Conservation (phyloP, 2,329 filamentous ascomycete species). For the Phyllosticta citrichinensis region DNA sequence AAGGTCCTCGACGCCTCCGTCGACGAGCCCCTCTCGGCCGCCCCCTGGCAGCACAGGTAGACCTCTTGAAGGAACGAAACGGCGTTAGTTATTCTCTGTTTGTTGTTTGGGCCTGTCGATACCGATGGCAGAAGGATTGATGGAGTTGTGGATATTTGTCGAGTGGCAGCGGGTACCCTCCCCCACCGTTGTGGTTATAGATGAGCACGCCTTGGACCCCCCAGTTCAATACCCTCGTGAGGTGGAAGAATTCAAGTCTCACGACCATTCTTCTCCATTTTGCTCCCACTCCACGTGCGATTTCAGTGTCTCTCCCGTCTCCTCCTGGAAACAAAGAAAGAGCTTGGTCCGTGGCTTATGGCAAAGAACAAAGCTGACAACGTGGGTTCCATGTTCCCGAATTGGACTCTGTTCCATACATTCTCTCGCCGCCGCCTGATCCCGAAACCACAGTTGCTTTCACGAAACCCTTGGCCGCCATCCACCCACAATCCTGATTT, state of each 20-base stretch:
- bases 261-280: background rate
- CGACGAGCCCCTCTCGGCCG: background rate
- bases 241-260: background rate
- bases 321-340: background rate
- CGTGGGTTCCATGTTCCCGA: too few relatives aligned
- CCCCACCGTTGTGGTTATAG: background rate
- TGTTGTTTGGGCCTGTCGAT: background rate
- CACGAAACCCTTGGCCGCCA: too few relatives aligned
- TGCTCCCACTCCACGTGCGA: background rate
- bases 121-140: background rate
- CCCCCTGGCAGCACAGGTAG: conserved; percentile 6
- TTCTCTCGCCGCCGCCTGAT: too few relatives aligned
- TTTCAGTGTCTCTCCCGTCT: background rate
- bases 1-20: background rate
- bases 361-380: too few relatives aligned
- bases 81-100: background rate
- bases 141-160: background rate
- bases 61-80: background rate
- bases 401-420: too few relatives aligned
- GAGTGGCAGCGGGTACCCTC: background rate
- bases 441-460: too few relatives aligned
- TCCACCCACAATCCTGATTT: too few relatives aligned
- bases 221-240: background rate
- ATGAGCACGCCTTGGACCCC: background rate
- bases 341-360: background rate